Evolutionary conservation across 345 rosid genomes (phyloP).

Genomic region (Litchi chinensis): DNA sequence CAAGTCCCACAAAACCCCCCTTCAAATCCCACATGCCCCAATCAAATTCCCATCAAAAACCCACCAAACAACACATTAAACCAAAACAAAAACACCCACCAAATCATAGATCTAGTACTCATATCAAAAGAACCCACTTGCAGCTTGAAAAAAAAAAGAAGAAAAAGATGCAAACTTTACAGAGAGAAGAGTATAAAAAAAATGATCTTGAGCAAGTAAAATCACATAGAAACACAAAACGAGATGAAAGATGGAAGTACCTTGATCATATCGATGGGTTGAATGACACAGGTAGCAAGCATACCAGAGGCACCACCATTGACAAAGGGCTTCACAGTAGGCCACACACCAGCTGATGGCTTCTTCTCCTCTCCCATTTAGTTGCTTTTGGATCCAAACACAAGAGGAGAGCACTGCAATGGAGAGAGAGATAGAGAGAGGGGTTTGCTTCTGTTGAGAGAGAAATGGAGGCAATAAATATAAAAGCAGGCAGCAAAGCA

Average conservation of each 20-base stretch:
- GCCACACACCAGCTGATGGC: constrained; percentile 67
- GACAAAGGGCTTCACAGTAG: constrained; percentile 82
- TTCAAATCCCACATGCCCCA: constrained; percentile 26
- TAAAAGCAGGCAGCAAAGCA: neutral
- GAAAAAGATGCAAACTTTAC: neutral
- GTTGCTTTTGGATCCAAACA: constrained; percentile 11
- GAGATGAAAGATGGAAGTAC: constrained; percentile 29
- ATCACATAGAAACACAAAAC: neutral
- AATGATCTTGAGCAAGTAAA: constrained; percentile 2
- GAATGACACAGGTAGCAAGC: constrained; percentile 99
- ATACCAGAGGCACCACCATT: constrained; percentile 97
- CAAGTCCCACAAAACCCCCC: constrained; percentile 25
- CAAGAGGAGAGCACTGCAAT: constrained; percentile 14
- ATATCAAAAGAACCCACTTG: constrained; percentile 11
- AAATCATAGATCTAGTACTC: constrained; percentile 44
- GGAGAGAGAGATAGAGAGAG: neutral
- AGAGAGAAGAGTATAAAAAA: neutral
- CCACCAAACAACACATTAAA: neutral
- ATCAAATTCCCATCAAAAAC: constrained; percentile 25
- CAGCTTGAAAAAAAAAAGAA: constrained; percentile 5
- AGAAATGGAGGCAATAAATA: neutral
- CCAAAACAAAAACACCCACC: constrained; percentile 4
- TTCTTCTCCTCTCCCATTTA: constrained; percentile 80
- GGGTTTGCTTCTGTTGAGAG: neutral
- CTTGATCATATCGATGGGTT: constrained; percentile 98